These are phyloP conservation scores for Voacanga thouarsii DNA, from an alignment of 257 asterid genomes.

Conservation along the genomic window DNA sequence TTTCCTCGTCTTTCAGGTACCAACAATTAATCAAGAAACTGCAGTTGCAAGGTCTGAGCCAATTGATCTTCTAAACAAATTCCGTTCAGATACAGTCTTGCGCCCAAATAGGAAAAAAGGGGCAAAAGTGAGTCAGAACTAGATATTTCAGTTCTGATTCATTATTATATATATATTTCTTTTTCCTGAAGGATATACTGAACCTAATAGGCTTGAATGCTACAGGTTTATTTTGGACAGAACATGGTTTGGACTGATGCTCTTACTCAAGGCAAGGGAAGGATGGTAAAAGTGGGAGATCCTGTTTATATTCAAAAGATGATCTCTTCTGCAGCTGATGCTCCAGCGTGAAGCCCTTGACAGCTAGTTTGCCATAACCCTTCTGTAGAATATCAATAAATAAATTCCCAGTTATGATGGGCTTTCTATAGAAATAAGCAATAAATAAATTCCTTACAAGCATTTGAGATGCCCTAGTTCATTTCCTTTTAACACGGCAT, in stretches of 20 bases:
- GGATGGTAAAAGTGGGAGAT: constrained; percentile 40
- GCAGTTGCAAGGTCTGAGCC: constrained; percentile 27
- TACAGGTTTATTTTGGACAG: constrained; percentile 56
- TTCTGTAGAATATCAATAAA: neutral
- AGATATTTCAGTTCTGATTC: neutral
- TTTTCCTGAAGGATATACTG: neutral
- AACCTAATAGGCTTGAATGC: neutral
- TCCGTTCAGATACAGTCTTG: constrained; percentile 49
- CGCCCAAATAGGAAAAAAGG: constrained; percentile 43
- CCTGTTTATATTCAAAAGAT: constrained; percentile 29
- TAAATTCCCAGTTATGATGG: neutral
- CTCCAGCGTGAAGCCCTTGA: constrained; percentile 16
- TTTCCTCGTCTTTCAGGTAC: constrained; percentile 33
- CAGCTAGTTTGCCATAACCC: neutral
- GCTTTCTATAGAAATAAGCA: neutral
- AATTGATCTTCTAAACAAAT: constrained; percentile 38
- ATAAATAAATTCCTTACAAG: too few species aligned
- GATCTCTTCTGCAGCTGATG: constrained; percentile 37
- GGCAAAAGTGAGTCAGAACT: constrained; percentile 8
- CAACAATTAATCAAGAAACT: constrained; percentile 48
- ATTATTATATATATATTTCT: neutral
- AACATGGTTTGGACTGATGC: constrained; percentile 41
- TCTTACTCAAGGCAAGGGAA: constrained; percentile 22
- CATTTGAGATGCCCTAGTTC: neutral
- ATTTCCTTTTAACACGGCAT: neutral